These are phyloP conservation scores for Russula dissimulans DNA, from an alignment of 768 basidiomycete species.

Conservation along the genomic window DNA sequence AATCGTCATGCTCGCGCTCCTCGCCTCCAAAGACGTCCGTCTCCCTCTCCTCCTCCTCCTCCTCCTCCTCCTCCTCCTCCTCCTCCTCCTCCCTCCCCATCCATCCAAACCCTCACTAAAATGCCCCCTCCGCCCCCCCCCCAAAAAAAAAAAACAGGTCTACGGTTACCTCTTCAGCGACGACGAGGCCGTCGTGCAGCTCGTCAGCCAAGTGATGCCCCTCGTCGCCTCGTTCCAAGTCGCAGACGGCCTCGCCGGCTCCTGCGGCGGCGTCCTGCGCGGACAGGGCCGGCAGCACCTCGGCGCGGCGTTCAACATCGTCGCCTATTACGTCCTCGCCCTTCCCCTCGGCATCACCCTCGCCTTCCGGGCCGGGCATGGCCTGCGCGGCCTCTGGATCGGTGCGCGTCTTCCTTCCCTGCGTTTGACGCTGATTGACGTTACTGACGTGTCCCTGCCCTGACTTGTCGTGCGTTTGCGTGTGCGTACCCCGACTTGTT, in stretches of 20 bases:
- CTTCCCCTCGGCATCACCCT: slow-evolving; percentile 44
- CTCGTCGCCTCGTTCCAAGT: slow-evolving; percentile 49
- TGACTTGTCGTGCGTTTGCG: too few species aligned
- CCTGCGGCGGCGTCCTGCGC: slow-evolving; percentile 41
- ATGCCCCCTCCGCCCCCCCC: too few species aligned
- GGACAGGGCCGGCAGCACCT: slow-evolving; percentile 56
- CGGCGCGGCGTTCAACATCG: slow-evolving; percentile 62
- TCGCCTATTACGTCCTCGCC: slow-evolving; percentile 52
- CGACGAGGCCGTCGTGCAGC: slow-evolving; percentile 41
- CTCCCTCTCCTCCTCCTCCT: too few species aligned
- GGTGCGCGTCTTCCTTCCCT: slow-evolving; percentile 22
- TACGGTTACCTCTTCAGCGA: slow-evolving; percentile 66
- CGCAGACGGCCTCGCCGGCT: slow-evolving; percentile 43
- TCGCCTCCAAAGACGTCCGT: slow-evolving; percentile 49
- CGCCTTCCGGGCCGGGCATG: slow-evolving; percentile 36
- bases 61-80: background rate
- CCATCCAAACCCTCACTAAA: background rate
- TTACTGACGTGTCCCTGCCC: too few species aligned
- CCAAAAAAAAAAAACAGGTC: slow-evolving; percentile 29
- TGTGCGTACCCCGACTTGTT: too few species aligned
- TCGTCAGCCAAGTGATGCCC: slow-evolving; percentile 44
- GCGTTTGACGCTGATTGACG: background rate
- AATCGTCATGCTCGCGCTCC: slow-evolving; percentile 49
- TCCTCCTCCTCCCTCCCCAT: background rate
- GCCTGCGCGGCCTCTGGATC: slow-evolving; percentile 45